Base-by-base conservation (phyloP, 495 filamentous ascomycete genomes). In the Jackrogersella multiformis region DNA sequence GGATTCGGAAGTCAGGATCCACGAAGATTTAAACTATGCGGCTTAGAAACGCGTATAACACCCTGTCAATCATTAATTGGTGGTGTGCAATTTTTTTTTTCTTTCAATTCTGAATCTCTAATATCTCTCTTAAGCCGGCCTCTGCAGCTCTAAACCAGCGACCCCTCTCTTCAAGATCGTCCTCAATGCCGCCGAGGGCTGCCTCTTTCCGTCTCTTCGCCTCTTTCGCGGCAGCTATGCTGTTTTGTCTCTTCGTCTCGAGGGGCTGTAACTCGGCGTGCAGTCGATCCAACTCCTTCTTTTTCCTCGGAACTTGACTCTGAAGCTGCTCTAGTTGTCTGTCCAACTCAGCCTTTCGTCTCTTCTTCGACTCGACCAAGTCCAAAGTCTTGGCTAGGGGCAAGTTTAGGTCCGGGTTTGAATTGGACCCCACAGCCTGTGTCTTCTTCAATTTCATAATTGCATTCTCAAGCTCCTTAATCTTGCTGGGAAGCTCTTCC, bases 111-210 rank as follows among this genome's bases (percentile, higher is more conserved):
- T 71, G 20, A 24, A 74, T 64, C 32, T 77, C 88, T 57, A 95
- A 79, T 73, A 96, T 80, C 46, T 84, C 84, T 68, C 85, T 88
- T 75, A 96, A 78, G 1, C 83, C 86, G 12, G 80, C 78, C 75
- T 94, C 91, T 1, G 88, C 86, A 26, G 89, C 88, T 62, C 86
- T 86, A 72, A 90, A 89, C 93, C 93, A 97, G 70, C 92, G 79
- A 13, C 91, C 93, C 76, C 86, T 85, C 76, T 92, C 89, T 72
- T 96, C 92, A 20, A 96, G 74, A 55, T 94, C 92, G 74, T 95
- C 92, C 53, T 86, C 89, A 26, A 89, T 85, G 0, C 88, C 87
- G 45, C 87, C 80, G 24, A 80, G 75, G 15, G 82, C 87, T 32
- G 88, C 83, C 70, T 92, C 89, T 76, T 89, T 92, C 76, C 91